phyloP scores from a whole-genome alignment of 2,329 filamentous ascomycete genomes.

The Fusarium brevicatenulatum region DNA sequence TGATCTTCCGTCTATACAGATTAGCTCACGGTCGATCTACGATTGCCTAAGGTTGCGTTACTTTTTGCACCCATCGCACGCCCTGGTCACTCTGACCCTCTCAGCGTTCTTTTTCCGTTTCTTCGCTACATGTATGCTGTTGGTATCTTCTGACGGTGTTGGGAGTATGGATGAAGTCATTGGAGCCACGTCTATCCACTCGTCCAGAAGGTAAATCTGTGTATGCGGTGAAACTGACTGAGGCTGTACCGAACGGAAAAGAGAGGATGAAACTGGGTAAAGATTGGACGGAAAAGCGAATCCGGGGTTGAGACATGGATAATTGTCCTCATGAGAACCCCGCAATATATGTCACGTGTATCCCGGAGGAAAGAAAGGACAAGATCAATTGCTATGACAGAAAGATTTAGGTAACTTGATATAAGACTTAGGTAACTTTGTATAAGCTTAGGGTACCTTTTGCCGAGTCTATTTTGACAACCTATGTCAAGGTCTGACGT shows the following conservation, averaged over 20 bases:
- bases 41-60: neutral
- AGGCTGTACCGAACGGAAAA: constrained; percentile 17
- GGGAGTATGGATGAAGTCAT: constrained; percentile 26
- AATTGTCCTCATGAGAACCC: neutral
- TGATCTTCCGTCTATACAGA: constrained; percentile 39
- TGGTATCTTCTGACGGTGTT: constrained; percentile 11
- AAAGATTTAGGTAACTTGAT: neutral
- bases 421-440: too few species aligned
- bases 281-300: constrained; percentile 17
- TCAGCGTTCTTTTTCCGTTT: constrained; percentile 42
- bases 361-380: neutral
- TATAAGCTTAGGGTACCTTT: too few species aligned
- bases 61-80: constrained; percentile 45
- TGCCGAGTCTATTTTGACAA: neutral
- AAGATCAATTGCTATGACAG: neutral
- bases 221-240: neutral
- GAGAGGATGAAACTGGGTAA: neutral
- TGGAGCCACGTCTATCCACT: neutral
- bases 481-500: neutral
- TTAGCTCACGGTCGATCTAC: constrained; percentile 10
- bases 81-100: constrained; percentile 41
- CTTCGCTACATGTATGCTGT: constrained; percentile 9
- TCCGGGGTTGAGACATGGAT: constrained; percentile 16
- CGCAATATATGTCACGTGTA: constrained; percentile 18
- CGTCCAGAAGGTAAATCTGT: neutral